Percentiles rank a stretch among this genome's conserved stretches.
Conservation (phyloP, 176 grass and related monocot genomes). For the Oryza glumipatula region DNA sequence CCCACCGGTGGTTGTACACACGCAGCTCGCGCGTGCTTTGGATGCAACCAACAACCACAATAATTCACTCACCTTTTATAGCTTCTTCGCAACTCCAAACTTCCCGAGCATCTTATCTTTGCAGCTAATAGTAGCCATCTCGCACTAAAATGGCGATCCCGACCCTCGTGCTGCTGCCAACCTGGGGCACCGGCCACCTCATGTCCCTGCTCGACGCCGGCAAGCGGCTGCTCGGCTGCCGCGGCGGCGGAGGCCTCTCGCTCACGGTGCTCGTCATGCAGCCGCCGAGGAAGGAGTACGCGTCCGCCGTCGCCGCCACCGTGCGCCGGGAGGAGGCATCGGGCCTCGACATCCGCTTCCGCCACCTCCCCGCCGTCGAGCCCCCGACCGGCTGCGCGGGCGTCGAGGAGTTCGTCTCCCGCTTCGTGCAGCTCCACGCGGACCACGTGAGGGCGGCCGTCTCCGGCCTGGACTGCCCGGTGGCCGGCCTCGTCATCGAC, state of each 20-base stretch:
- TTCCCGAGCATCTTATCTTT: background rate
- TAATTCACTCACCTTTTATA: background rate
- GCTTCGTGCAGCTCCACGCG: slow-evolving; percentile 28
- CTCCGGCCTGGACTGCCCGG: slow-evolving; percentile 1
- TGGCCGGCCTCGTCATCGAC: slow-evolving; percentile 42
- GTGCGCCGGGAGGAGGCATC: background rate
- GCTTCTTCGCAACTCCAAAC: background rate
- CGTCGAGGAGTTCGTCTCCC: slow-evolving; percentile 49
- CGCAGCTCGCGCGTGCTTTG: background rate
- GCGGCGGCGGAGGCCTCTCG: background rate
- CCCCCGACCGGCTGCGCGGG: background rate
- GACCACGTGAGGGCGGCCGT: slow-evolving; percentile 28
- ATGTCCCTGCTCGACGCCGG: slow-evolving; percentile 26
- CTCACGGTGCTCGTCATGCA: slow-evolving; percentile 35
- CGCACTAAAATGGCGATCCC: background rate
- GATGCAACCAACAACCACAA: background rate
- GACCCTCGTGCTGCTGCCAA: slow-evolving; percentile 30
- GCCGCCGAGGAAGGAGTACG: background rate
- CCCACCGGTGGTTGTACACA: too few species aligned
- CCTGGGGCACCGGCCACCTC: slow-evolving; percentile 37
- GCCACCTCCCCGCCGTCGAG: slow-evolving; percentile 28
- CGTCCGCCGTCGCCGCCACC: slow-evolving; percentile 2
- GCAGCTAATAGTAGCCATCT: background rate
- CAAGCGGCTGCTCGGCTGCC: slow-evolving; percentile 20
- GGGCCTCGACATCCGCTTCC: slow-evolving; percentile 19